Percentiles rank a stretch among this genome's conserved stretches.
phyloP scores from a whole-genome alignment of 441 rosid species.

The Pelargonium fulgidum region DNA sequence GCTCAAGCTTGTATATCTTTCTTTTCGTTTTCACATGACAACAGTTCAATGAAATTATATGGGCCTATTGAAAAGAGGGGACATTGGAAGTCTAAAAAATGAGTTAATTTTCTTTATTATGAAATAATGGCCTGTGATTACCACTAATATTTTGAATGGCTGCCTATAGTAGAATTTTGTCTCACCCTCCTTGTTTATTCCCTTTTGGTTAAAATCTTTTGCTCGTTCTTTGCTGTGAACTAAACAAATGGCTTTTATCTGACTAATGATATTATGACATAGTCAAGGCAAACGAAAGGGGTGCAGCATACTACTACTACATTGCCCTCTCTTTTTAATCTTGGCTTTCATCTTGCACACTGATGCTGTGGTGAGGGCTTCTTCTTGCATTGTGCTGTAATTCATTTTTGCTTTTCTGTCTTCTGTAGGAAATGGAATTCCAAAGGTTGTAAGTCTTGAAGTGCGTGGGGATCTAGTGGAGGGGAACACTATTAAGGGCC shows the following conservation, averaged over 20 bases:
- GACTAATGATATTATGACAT: neutral
- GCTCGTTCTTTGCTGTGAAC: constrained; percentile 1
- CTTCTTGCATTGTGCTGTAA: constrained; percentile 8
- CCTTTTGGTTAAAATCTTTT: neutral
- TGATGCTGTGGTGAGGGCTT: neutral
- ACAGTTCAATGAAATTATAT: neutral
- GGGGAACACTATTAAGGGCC: constrained; percentile 66
- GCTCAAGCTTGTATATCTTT: neutral
- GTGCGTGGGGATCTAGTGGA: constrained; percentile 80
- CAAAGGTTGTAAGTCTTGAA: constrained; percentile 90
- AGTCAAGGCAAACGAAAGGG: neutral
- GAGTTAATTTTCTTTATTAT: neutral
- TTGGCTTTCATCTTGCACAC: neutral
- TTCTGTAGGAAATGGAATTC: constrained; percentile 75
- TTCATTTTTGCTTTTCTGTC: constrained; percentile 18
- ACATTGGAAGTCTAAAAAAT: neutral
- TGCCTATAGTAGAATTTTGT: neutral
- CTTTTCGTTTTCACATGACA: constrained; percentile 2
- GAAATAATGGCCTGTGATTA: neutral
- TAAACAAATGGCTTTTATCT: constrained; percentile 2
- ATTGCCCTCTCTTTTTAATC: neutral
- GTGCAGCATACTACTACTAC: neutral
- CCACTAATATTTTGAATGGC: neutral
- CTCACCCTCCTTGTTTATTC: neutral
- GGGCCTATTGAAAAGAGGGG: neutral